Evolutionary conservation across 371 early-diverging fungal species (phyloP), one percentile per base, ranked within the genome.

Genomic region (Mortierella sp.): DNA sequence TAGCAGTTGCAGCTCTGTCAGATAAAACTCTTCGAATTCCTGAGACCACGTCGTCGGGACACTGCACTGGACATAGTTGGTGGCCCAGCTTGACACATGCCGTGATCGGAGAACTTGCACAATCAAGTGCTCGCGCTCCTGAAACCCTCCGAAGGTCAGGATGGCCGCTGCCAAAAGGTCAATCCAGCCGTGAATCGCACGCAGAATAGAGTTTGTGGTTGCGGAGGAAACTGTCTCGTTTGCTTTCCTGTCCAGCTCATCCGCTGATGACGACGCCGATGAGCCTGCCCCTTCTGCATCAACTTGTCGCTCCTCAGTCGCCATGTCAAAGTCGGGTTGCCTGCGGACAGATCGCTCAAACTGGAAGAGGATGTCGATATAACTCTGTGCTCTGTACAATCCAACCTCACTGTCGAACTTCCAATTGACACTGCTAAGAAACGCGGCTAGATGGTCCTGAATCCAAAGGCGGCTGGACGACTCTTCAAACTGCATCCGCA

Each of bases 111-210:
- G 77, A 9, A 91, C 86, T 45, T 94, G 93, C 8, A 91, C 74
- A 16, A 94, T 80, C 5, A 94, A 74, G 42, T 80, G 88, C 38
- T 80, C 84, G 21, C 83, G 76, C 26, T 89, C 91, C 1, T 54
- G 21, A 21, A 82, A 72, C 10, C 88, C 72, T 24, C 88, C 87
- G 24, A 78, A 71, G 10, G 79, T 73, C 10, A 91, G 77, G 44
- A 91, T 79, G 5, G 81, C 78, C 1, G 88, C 87, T 44, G 84
- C 82, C 2, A 92, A 76, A 47, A 90, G 87, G 19, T 88, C 73
- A 16, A 92, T 90, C 94, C 94, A 94, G 50, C 83, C 88, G 24
- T 91, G 90, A 57, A 91, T 73, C 60, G 90, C 90, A 6, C 76
- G 83, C n/a, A 89, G 65, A 47, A 90, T 83, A 2, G 79, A 68